Conservation (phyloP, 805 yeast species). For the Starmerella apicola region DNA sequence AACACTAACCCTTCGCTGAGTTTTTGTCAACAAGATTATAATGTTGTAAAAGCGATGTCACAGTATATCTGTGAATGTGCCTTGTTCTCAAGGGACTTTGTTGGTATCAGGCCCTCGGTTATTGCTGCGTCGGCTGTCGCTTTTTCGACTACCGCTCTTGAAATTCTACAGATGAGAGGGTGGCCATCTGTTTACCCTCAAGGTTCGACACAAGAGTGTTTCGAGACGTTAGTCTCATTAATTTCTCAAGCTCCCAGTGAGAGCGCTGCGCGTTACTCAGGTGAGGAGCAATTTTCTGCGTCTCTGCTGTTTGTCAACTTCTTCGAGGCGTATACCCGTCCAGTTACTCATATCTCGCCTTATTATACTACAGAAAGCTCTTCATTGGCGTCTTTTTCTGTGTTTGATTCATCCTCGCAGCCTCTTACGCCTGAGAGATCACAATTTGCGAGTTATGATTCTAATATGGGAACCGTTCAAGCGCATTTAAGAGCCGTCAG, state of each 20-base stretch:
- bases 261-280: conserved; percentile 11
- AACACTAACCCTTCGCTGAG: conserved; percentile 1
- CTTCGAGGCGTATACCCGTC: conserved; percentile 3
- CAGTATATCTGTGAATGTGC: conserved; percentile 29
- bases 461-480: too few relatives aligned
- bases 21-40: conserved; percentile 13
- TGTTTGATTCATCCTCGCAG: too few relatives aligned
- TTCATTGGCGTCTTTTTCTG: too few relatives aligned
- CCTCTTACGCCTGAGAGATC: too few relatives aligned
- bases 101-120: conserved; percentile 24
- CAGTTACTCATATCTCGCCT: too few relatives aligned
- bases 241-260: conserved; percentile 17
- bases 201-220: conserved; percentile 17
- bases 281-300: conserved; percentile 3
- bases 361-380: too few relatives aligned
- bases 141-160: conserved; percentile 24
- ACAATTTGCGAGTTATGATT: too few relatives aligned
- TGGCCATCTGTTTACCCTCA: conserved; percentile 15
- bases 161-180: conserved; percentile 13
- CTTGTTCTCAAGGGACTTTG: conserved; percentile 25
- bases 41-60: conserved; percentile 18
- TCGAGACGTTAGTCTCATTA: conserved; percentile 21
- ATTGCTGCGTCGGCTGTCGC: conserved; percentile 29
- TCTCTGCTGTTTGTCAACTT: conserved; percentile 8
- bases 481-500: too few relatives aligned